These are phyloP conservation scores for Glycyrrhiza uralensis DNA, from an alignment of 306 rosid species.

Conservation along the genomic window DNA sequence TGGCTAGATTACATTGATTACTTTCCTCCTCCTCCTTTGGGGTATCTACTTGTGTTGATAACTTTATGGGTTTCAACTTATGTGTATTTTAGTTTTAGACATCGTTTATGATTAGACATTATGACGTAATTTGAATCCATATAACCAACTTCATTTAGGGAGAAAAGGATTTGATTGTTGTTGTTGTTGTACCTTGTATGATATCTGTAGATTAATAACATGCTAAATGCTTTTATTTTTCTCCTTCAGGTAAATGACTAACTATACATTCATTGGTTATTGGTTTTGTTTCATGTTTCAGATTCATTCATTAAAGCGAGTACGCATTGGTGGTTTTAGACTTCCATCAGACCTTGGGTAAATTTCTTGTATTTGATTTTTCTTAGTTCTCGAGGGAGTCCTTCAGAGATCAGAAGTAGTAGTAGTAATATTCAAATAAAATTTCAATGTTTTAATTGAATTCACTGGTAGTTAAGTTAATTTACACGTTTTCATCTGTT, in stretches of 20 bases:
- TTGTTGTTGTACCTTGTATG: background rate
- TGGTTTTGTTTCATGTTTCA: conserved; percentile 41
- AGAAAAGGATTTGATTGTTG: background rate
- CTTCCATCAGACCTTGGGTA: conserved; percentile 96
- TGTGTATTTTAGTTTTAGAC: background rate
- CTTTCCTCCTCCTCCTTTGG: background rate
- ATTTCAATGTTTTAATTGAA: conserved; percentile 5
- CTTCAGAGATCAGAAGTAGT: background rate
- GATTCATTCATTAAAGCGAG: conserved; percentile 86
- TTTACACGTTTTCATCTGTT: background rate
- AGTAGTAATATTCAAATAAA: background rate
- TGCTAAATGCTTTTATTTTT: background rate
- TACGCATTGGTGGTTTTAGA: conserved; percentile 74
- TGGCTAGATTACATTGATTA: background rate
- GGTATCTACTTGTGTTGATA: background rate
- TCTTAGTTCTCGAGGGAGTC: background rate
- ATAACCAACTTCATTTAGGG: background rate
- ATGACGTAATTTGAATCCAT: background rate
- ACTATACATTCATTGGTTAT: background rate
- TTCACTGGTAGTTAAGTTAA: background rate
- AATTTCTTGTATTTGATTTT: conserved; percentile 13
- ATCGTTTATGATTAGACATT: background rate
- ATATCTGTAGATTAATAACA: conserved; percentile 2
- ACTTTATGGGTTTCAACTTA: background rate
- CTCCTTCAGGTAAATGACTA: background rate